These are phyloP conservation scores for Ceratorhiza oryzae-sativae DNA, from an alignment of 1,284 basidiomycete species.

Conservation along the genomic window DNA sequence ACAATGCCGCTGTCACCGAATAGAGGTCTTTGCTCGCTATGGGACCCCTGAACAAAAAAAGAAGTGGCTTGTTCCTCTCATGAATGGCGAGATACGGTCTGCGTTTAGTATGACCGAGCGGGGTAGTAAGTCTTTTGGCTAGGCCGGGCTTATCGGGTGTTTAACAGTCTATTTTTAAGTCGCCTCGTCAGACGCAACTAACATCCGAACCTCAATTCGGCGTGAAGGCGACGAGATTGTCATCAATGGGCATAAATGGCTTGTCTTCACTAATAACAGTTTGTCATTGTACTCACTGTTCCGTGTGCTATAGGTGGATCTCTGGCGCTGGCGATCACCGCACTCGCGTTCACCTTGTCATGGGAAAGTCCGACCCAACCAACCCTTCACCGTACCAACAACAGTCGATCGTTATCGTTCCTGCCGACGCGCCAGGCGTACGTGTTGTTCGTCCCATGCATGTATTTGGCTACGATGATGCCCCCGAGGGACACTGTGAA, in stretches of 20 bases:
- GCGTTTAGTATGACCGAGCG: slow-evolving; percentile 96
- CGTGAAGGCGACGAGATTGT: slow-evolving; percentile 89
- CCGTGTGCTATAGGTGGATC: slow-evolving; percentile 75
- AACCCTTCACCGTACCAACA: slow-evolving; percentile 79
- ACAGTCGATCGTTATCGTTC: slow-evolving; percentile 94
- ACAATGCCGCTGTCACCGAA: slow-evolving; percentile 7
- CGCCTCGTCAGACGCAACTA: slow-evolving; percentile 94
- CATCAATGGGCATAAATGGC: slow-evolving; percentile 98
- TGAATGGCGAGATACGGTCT: slow-evolving; percentile 93
- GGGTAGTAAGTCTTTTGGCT: slow-evolving; percentile 63
- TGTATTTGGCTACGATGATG: slow-evolving; percentile 94
- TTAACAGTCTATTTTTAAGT: slow-evolving; percentile 59
- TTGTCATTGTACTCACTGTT: slow-evolving; percentile 21
- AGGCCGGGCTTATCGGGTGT: neutral
- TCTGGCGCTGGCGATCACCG: slow-evolving; percentile 96
- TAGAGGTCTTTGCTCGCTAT: slow-evolving; percentile 96
- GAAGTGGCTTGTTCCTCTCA: slow-evolving; percentile 86
- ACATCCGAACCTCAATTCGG: slow-evolving; percentile 89
- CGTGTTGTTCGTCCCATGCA: slow-evolving; percentile 90
- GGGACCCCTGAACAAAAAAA: slow-evolving; percentile 89
- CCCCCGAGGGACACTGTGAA: slow-evolving; percentile 96
- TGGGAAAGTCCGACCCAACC: slow-evolving; percentile 87
- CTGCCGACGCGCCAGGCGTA: slow-evolving; percentile 85
- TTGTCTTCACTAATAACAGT: slow-evolving; percentile 36
- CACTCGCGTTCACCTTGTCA: slow-evolving; percentile 87